Base-by-base conservation (phyloP, 805 yeast genomes). In the Blastobotrys parvus region DNA sequence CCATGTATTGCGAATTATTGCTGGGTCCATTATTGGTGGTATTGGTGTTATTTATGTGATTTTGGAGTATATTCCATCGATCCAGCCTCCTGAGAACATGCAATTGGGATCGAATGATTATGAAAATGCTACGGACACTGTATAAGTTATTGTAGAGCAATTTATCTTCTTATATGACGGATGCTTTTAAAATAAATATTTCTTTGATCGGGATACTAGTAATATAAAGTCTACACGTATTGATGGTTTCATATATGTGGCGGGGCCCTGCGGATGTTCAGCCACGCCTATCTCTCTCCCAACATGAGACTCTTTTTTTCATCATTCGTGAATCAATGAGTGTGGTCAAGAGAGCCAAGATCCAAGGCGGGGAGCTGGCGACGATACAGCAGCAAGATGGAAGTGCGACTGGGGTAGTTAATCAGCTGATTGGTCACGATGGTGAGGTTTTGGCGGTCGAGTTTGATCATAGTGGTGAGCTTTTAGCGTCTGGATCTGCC, bases 81-180 rank as follows among this genome's bases (percentile, higher is more conserved):
- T 85, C 34, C 80, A 83, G 42, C 82, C 88, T 22, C 96, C 95
- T 16, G 82, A 75, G 45, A 85, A 82, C 63, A 85, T 87, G 84
- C 31, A 78, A 69, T 42, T 41, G 27, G 45, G 41, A 16, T 45
- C 39, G 17, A 32, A 23, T 34, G 69, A 62, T 35, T 51, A 53
- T 33, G 65, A 62, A 46, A 45, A 56, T 35, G 57, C 56, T 36
- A 46, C 54, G 20, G 62, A 58, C 37, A 56, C 60, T n/a, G 48
- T 58, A 6, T 57, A 53, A 39, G 29, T 25, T 25, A 25, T 25
- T 25, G 29, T 8, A 25, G 10, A 7, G 29, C 11, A 8, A 25
- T 25, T 25, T 25, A n/a, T n/a, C n/a, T n/a, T n/a, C n/a, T n/a
- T n/a, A n/a, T n/a, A n/a, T n/a, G n/a, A n/a, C n/a, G 30, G 30